phyloP scores from a whole-genome alignment of 1,284 basidiomycete genomes.

The Puccinia triticina region DNA sequence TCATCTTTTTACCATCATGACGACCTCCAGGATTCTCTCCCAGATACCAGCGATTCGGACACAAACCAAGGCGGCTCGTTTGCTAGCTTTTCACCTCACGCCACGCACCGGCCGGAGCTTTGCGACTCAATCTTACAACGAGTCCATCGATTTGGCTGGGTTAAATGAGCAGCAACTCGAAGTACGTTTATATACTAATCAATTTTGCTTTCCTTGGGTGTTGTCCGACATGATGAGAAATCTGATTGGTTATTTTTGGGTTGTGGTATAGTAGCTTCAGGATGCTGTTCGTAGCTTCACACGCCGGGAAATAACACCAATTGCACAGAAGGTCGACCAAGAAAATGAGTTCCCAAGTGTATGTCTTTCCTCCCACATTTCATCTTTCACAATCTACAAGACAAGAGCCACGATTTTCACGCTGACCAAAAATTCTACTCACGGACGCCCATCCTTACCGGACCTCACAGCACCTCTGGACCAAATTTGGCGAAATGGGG shows the following conservation, averaged over 20 bases:
- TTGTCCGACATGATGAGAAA: neutral
- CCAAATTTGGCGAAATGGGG: slow-evolving; percentile 81
- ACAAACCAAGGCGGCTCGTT: neutral
- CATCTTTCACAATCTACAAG: neutral
- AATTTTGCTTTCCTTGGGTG: neutral
- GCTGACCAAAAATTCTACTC: neutral
- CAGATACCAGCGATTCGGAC: neutral
- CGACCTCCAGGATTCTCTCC: too few relatives aligned
- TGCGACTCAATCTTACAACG: slow-evolving; percentile 41
- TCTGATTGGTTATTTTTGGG: neutral
- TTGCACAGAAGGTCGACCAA: slow-evolving; percentile 45
- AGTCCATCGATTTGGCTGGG: slow-evolving; percentile 42
- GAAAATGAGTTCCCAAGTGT: slow-evolving; percentile 47
- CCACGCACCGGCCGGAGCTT: neutral
- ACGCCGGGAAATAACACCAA: slow-evolving; percentile 26
- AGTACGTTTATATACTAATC: slow-evolving; percentile 5
- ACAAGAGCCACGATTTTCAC: neutral
- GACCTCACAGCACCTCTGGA: slow-evolving; percentile 74
- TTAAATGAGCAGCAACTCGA: slow-evolving; percentile 49
- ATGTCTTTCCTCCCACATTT: neutral
- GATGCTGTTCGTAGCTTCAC: slow-evolving; percentile 33
- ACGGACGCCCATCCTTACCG: neutral
- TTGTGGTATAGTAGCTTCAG: slow-evolving; percentile 32
- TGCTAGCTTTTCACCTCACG: neutral
- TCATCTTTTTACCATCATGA: too few relatives aligned